Conservation (phyloP, 2,329 filamentous ascomycete genomes). For the Monilinia vaccinii-corymbosi region DNA sequence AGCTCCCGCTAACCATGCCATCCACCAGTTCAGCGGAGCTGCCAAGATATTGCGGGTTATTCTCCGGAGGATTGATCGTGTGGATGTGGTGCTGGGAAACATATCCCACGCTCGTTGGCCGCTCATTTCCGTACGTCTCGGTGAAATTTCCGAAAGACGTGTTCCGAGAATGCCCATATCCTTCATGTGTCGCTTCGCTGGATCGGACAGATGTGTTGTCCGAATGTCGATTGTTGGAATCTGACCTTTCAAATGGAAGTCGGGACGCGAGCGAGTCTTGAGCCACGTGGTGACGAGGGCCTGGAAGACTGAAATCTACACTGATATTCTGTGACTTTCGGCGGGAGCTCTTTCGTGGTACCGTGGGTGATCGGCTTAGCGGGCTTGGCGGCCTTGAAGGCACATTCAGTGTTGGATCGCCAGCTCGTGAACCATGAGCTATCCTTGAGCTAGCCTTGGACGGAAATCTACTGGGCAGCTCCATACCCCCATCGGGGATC, state of each 20-base stretch:
- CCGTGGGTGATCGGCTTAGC: constrained; percentile 30
- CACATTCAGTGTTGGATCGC: constrained; percentile 33
- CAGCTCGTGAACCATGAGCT: constrained; percentile 13
- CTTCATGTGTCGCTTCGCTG: constrained; percentile 40
- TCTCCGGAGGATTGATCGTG: constrained; percentile 41
- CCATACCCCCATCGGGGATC: constrained; percentile 25
- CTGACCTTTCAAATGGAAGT: constrained; percentile 49
- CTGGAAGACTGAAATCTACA: constrained; percentile 11
- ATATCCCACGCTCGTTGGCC: constrained; percentile 45
- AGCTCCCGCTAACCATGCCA: constrained; percentile 22
- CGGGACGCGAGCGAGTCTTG: constrained; percentile 23
- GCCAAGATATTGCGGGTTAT: constrained; percentile 39
- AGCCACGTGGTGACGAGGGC: constrained; percentile 14
- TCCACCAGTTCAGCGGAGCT: constrained; percentile 49
- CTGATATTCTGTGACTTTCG: constrained; percentile 33
- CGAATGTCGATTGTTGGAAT: constrained; percentile 43
- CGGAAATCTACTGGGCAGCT: constrained; percentile 50
- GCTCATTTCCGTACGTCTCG: constrained; percentile 34
- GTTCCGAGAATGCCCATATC: constrained; percentile 32
- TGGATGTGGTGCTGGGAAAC: constrained; percentile 50
- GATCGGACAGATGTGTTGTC: constrained; percentile 42
- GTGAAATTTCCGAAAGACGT: constrained; percentile 24
- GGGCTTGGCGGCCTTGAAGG: constrained; percentile 13
- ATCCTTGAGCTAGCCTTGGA: constrained; percentile 45
- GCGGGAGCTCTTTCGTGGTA: constrained; percentile 68